phyloP scores from a whole-genome alignment of 2,329 filamentous ascomycete species.

The Fusarium sp. region DNA sequence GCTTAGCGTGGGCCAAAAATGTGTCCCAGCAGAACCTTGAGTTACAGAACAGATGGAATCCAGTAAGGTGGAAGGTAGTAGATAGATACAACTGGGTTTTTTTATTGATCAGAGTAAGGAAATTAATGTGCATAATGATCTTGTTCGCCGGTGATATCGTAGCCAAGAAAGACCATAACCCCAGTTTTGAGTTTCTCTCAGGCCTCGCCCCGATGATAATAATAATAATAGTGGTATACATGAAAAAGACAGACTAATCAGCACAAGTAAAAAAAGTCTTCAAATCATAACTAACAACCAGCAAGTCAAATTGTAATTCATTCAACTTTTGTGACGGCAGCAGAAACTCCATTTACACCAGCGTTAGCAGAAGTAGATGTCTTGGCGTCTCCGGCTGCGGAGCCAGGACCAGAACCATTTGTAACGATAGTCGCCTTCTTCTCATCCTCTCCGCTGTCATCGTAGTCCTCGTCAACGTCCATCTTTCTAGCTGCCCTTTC shows the following conservation, averaged over 20 bases:
- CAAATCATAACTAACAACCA: conserved; percentile 42
- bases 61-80: no score
- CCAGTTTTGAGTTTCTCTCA: conserved; percentile 39
- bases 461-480: conserved; percentile 97
- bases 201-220: conserved; percentile 29
- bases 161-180: conserved; percentile 50
- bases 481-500: conserved; percentile 89
- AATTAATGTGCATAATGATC: conserved; percentile 45
- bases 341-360: conserved; percentile 60
- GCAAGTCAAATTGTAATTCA: conserved; percentile 42
- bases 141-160: conserved; percentile 48
- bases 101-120: conserved; percentile 41
- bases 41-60: background rate
- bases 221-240: conserved; percentile 43
- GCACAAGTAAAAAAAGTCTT: conserved; percentile 43
- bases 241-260: conserved; percentile 38
- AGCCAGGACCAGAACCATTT: conserved; percentile 61
- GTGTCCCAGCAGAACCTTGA: background rate
- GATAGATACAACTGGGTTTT: conserved; percentile 9
- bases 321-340: conserved; percentile 63
- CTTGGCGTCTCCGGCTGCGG: conserved; percentile 66
- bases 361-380: conserved; percentile 62
- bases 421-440: conserved; percentile 66
- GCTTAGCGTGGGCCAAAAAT: background rate
- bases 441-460: conserved; percentile 92